Base-by-base conservation (phyloP, 2,329 filamentous ascomycete species). In the Penicillium sp. region DNA sequence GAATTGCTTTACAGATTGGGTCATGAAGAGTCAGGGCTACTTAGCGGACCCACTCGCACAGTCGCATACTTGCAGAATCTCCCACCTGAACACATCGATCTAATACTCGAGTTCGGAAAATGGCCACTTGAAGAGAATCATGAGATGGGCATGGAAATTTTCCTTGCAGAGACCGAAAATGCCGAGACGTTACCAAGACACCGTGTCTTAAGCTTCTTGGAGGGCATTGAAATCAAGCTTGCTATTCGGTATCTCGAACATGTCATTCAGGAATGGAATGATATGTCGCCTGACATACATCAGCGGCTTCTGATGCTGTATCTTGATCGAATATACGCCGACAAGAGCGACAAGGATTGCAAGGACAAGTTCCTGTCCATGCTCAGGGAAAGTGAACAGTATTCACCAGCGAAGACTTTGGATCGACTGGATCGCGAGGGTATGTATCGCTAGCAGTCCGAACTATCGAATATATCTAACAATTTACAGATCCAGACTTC, bases 101-200 rank as follows among this genome's bases (percentile, higher is more conserved):
- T 97, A 24, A 90, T 97, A 16, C 79, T 99, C 4, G 90, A 96
- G 70, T 95, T 95, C 67, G 88, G 90, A 0, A 86, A 88, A 60
- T 99, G 94, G 94, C 89, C 91, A 0, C 72, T 99, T 15, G 81
- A 82, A 49, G 81, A 81, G 13, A 85, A 90, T 56, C 84, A 90
- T 0, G 80, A 85, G 2, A 75, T 90, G 36, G 92, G 88, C 4
- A 95, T 99, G 88, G 90, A 96, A 59, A 82, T 99, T 0, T 99
- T 99, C 71, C 75, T 94, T 0, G 90, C 89, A 1, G 94, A 99
- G 68, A 94, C 90, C 1, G 90, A 96, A 68, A 97, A 97, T 65
- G 92, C 94, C 1, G 94, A 97, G 76, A 90, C 86, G 0, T 73
- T 99, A 10, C 91, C 93, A 2, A 82, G 93, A 39, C 82, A 89